Evolutionary conservation across 352 stramenopile species (phyloP).

Genomic region (Globisporangium irregulare): DNA sequence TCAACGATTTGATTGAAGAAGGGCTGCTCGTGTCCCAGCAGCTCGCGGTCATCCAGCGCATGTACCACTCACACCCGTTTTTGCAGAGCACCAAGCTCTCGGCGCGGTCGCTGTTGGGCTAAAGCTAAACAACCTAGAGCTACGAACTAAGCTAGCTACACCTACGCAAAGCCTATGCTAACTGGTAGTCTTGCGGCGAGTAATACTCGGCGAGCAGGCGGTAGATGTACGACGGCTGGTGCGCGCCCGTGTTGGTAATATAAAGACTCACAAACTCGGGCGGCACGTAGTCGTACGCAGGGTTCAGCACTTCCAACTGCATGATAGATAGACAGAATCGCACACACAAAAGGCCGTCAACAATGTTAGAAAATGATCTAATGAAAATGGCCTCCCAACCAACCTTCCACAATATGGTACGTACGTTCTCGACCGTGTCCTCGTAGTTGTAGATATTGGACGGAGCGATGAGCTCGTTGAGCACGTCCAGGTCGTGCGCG

Average conservation of each 20-base stretch:
- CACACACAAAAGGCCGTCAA: background rate
- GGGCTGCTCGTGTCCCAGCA: constrained; percentile 75
- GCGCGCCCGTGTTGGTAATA: constrained; percentile 97
- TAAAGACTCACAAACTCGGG: constrained; percentile 97
- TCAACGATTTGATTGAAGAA: constrained; percentile 79
- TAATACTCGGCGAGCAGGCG: constrained; percentile 98
- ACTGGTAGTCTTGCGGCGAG: constrained; percentile 94
- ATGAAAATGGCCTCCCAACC: background rate
- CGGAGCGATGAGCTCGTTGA: constrained; percentile 90
- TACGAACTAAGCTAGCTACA: background rate
- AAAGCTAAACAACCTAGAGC: background rate
- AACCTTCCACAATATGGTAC: constrained; percentile 5
- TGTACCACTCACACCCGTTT: constrained; percentile 85
- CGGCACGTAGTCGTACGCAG: constrained; percentile 97
- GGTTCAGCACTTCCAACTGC: constrained; percentile 95
- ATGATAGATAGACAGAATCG: background rate
- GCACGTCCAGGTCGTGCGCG: constrained; percentile 96
- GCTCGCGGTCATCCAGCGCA: constrained; percentile 83
- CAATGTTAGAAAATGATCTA: background rate
- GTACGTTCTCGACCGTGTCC: constrained; percentile 85
- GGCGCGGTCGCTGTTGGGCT: constrained; percentile 40
- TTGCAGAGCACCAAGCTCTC: constrained; percentile 56
- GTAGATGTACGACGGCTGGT: constrained; percentile 99
- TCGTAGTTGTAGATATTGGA: constrained; percentile 90
- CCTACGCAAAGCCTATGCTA: constrained; percentile 39